These are phyloP conservation scores for Acephala macrosclerotiorum DNA, from an alignment of 2,329 filamentous ascomycete species.

Conservation along the genomic window DNA sequence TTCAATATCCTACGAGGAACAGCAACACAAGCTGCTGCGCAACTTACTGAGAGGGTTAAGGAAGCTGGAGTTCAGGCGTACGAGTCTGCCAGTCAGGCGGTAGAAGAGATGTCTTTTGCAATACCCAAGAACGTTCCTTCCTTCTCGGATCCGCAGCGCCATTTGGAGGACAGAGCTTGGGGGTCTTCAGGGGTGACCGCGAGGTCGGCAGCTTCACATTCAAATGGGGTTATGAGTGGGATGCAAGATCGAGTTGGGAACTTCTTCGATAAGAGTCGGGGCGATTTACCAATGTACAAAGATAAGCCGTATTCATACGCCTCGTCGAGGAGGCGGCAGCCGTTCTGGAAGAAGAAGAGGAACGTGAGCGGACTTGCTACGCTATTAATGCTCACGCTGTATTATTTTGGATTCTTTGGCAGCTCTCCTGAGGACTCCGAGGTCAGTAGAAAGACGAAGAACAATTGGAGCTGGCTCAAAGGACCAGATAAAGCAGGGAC, in stretches of 20 bases:
- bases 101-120: slow-evolving; percentile 66
- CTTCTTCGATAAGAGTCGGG: slow-evolving; percentile 65
- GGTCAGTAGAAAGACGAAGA: slow-evolving; percentile 46
- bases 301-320: slow-evolving; percentile 90
- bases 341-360: slow-evolving; percentile 71
- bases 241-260: slow-evolving; percentile 69
- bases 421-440: slow-evolving; percentile 53
- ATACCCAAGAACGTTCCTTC: slow-evolving; percentile 75
- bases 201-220: slow-evolving; percentile 43
- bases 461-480: slow-evolving; percentile 64
- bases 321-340: slow-evolving; percentile 63
- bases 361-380: slow-evolving; percentile 56
- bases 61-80: slow-evolving; percentile 57
- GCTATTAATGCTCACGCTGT: slow-evolving; percentile 67
- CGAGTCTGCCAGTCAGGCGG: slow-evolving; percentile 50
- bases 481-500: slow-evolving; percentile 52
- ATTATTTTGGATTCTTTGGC: slow-evolving; percentile 65
- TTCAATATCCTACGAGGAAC: slow-evolving; percentile 59
- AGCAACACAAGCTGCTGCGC: slow-evolving; percentile 52
- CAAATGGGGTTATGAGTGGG: slow-evolving; percentile 52
- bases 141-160: slow-evolving; percentile 69
- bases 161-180: slow-evolving; percentile 73
- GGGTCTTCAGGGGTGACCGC: slow-evolving; percentile 56
- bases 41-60: slow-evolving; percentile 56
- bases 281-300: slow-evolving; percentile 92